Evolutionary conservation across 148 eudicot genomes (phyloP), one percentile per base, ranked within the genome.

Genomic region (Fallopia convolvulus): DNA sequence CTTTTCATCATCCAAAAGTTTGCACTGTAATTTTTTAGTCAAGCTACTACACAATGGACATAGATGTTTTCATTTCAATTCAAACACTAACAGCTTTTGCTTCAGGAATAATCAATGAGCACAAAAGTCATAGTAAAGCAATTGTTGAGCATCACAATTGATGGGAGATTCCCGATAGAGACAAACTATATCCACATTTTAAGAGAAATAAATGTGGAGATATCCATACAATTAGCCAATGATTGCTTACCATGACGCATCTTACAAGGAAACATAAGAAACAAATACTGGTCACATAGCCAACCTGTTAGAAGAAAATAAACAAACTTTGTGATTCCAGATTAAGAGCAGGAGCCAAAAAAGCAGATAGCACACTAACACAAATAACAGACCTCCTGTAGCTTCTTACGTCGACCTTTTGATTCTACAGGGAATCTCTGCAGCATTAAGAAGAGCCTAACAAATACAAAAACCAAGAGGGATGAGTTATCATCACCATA

Each of bases 371-470:
- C 47, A 17, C 73, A 76, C 42, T 15, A 79, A 41, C 10, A 10
- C 47, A 10, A 76, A 75, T 21, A 47, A 78, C 72, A 63, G 80
- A 93, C 99, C 91, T 95, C 99, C 86, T 92, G 97, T 32, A 95
- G 87, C 90, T 95, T 95, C 85, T 92, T 92, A 76, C 91, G 97
- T 17, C 99, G 85, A 74, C 97, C 99, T 83, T 87, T 92, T 39
- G 99, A 95, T 84, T 91, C 99, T 63, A 95, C 97, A 36, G 99
- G 99, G 78, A 95, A 95, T 18, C 99, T 86, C 83, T 91, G 87
- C 82, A 95, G 84, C 97, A 95, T 95, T 50, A 92, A 80, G 88
- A 92, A 95, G 78, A 95, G 97, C 94, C 99, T 94, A 88, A 77
- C 76, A 74, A 44, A 68, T 68, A 39, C 44, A 30, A 30, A 39